Percentiles rank a stretch among this genome's conserved stretches.
These are phyloP conservation scores for Tillandsia fasciculata DNA, from an alignment of 176 grass and related monocot genomes.

Conservation along the genomic window DNA sequence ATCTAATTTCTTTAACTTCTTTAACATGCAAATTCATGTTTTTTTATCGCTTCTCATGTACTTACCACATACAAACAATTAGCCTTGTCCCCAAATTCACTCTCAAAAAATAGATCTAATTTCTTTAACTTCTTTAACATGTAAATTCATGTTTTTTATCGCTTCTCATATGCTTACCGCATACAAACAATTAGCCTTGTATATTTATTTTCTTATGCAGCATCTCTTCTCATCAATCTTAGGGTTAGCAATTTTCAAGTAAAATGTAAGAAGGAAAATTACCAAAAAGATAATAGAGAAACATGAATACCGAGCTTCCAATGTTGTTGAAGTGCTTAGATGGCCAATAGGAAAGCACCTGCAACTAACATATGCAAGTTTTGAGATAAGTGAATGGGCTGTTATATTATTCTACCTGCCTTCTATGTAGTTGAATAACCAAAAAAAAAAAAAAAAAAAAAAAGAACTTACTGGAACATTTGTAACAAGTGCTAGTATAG, in stretches of 20 bases:
- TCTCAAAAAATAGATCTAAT: no score
- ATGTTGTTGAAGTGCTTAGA: constrained; percentile 33
- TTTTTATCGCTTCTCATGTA: no score
- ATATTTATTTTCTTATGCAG: no score
- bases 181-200: no score
- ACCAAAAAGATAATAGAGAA: constrained; percentile 96
- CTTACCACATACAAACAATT: no score
- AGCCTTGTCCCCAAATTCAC: no score
- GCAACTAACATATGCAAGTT: constrained; percentile 9
- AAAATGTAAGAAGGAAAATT: neutral
- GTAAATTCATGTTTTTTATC: no score
- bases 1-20: no score
- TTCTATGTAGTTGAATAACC: constrained; percentile 18
- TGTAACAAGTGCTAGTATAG: constrained; percentile 78
- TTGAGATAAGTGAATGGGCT: constrained; percentile 8
- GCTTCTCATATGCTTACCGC: no score
- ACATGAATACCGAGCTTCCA: constrained; percentile 59
- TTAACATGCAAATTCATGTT: no score
- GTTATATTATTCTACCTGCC: constrained; percentile 10
- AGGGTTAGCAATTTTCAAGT: neutral
- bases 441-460: neutral
- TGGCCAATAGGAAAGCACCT: constrained; percentile 81
- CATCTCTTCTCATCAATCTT: no score
- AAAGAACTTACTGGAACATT: constrained; percentile 75
- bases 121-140: no score